phyloP scores from a whole-genome alignment of 2,329 filamentous ascomycete species.

The Fusarium sp. region DNA sequence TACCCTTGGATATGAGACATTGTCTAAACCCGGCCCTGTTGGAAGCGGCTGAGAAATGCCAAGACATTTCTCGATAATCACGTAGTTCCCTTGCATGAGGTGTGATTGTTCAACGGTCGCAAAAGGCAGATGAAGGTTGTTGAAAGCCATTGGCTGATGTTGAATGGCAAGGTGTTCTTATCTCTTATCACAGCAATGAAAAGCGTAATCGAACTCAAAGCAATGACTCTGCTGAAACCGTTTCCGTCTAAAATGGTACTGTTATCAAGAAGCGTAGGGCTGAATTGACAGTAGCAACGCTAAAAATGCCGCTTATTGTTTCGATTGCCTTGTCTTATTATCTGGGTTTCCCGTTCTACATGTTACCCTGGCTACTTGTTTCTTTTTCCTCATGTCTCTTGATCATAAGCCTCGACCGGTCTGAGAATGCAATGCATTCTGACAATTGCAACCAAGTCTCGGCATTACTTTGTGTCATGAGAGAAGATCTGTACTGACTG shows the following conservation, averaged over 20 bases:
- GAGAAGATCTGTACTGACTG: neutral
- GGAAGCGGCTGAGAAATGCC: slow-evolving; percentile 15
- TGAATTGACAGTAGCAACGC: slow-evolving; percentile 19
- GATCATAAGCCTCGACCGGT: neutral
- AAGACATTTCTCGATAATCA: slow-evolving; percentile 6
- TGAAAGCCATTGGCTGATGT: neutral
- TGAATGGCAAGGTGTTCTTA: neutral
- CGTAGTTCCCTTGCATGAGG: neutral
- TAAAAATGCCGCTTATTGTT: slow-evolving; percentile 15
- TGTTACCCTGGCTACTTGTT: slow-evolving; percentile 5
- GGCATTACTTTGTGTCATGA: too few species aligned
- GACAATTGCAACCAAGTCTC: neutral
- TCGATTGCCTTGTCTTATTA: slow-evolving; percentile 4
- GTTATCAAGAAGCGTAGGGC: slow-evolving; percentile 20
- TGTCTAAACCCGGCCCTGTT: neutral
- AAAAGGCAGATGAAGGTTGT: neutral
- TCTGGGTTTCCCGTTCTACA: slow-evolving; percentile 1
- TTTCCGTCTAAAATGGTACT: neutral
- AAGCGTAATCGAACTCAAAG: neutral
- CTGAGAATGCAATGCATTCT: neutral
- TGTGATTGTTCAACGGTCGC: slow-evolving; percentile 16
- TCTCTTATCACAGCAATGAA: neutral
- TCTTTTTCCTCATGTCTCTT: slow-evolving; percentile 18
- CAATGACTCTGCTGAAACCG: neutral
- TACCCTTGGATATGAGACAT: neutral